A percentile compares a stretch with the other conserved stretches of the same genome.
phyloP scores from a whole-genome alignment of 2,329 filamentous ascomycete genomes.

The Dactylellina parvicollis region DNA sequence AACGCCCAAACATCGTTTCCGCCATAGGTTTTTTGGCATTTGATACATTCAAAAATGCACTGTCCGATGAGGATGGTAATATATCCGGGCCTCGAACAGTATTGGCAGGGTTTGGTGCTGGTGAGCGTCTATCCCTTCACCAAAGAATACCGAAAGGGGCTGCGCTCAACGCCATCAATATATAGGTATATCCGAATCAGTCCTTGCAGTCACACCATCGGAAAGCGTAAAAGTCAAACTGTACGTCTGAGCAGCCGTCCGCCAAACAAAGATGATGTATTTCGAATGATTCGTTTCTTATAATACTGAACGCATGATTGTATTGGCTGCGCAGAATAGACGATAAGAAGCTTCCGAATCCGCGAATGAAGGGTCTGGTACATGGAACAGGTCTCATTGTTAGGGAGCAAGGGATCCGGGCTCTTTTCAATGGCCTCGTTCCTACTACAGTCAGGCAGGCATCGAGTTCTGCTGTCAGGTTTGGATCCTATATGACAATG shows the following conservation, averaged over 20 bases:
- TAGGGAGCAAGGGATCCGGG: constrained; percentile 84
- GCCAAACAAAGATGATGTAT: no score
- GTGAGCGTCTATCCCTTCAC: constrained; percentile 61
- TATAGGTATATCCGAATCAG: constrained; percentile 78
- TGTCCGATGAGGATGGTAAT: constrained; percentile 84
- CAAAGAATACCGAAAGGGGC: no score
- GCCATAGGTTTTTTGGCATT: constrained; percentile 92
- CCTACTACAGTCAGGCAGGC: constrained; percentile 94
- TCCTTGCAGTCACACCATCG: constrained; percentile 93
- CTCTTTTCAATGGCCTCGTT: constrained; percentile 96
- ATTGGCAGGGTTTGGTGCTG: constrained; percentile 90
- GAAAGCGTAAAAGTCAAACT: constrained; percentile 98
- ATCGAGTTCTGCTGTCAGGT: constrained; percentile 90
- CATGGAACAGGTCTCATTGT: constrained; percentile 88
- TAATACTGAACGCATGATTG: not conserved
- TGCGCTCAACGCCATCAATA: not conserved
- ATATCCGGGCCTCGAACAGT: constrained; percentile 91
- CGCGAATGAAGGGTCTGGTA: constrained; percentile 84
- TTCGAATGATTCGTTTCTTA: no score
- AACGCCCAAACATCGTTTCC: no score
- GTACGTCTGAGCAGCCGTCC: constrained; percentile 65
- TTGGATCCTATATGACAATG: constrained; percentile 87
- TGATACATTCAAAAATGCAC: constrained; percentile 86
- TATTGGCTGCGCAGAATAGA: constrained; percentile 71
- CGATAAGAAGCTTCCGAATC: constrained; percentile 85